These are phyloP conservation scores for Globisporangium nodosum DNA, from an alignment of 352 stramenopile genomes.

Conservation along the genomic window DNA sequence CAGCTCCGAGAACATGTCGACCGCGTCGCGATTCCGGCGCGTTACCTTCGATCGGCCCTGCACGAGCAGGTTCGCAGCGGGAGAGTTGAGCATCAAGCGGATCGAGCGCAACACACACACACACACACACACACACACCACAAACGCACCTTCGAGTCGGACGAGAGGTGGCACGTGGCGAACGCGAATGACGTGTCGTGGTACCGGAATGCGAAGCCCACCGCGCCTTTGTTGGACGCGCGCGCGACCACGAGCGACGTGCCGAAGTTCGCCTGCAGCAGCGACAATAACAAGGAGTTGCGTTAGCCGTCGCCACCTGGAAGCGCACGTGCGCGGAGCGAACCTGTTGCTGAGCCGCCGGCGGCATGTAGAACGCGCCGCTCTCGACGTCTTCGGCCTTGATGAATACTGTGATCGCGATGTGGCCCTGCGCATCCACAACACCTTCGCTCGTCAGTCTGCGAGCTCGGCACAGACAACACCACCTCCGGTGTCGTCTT, in stretches of 20 bases:
- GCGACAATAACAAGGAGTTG: not conserved
- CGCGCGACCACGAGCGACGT: conserved; percentile 72
- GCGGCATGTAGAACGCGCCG: conserved; percentile 79
- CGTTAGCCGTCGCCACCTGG: no score
- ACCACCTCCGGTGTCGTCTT: no score
- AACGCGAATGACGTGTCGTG: conserved; percentile 86
- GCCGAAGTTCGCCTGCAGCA: conserved; percentile 33
- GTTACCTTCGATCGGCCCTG: conserved; percentile 70
- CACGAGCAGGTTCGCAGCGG: not conserved
- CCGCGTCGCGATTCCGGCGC: conserved; percentile 67
- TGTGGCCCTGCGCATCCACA: conserved; percentile 46
- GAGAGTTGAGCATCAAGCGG: not conserved
- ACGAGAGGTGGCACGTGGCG: conserved; percentile 84
- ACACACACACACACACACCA: not conserved
- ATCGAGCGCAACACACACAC: no score
- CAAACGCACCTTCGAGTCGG: conserved; percentile 59
- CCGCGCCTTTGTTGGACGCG: conserved; percentile 88
- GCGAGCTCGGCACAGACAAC: no score
- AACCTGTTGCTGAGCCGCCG: conserved; percentile 60
- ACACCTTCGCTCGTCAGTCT: not conserved
- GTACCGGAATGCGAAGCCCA: conserved; percentile 84
- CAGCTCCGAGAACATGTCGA: conserved; percentile 70
- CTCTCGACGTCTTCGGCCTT: conserved; percentile 53
- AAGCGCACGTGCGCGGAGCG: not conserved
- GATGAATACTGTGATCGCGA: conserved; percentile 84